Evolutionary conservation across 2,329 filamentous ascomycete species (phyloP).

Genomic region (Ramichloridium luteum): DNA sequence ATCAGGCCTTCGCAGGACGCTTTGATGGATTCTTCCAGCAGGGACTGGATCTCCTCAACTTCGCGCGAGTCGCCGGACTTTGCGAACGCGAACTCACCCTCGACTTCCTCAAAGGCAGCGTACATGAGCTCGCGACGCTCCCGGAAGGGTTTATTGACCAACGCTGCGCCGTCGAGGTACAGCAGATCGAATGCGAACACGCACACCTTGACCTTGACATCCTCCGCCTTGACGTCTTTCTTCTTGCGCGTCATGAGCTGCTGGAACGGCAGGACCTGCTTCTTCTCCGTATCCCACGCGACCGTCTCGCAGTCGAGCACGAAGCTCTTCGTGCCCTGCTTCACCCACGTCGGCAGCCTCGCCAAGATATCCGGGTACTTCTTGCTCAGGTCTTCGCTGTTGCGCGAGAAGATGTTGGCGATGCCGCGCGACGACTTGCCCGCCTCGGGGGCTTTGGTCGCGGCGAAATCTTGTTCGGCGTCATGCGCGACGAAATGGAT

Average conservation of each 20-base stretch:
- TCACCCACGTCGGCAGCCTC: constrained; percentile 82
- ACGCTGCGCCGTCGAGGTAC: constrained; percentile 79
- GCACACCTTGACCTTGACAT: constrained; percentile 93
- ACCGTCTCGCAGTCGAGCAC: constrained; percentile 98
- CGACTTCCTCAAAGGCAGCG: constrained; percentile 59
- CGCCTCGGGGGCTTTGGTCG: constrained; percentile 43
- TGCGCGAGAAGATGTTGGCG: constrained; percentile 89
- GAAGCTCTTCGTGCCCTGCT: constrained; percentile 80
- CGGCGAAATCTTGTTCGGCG: constrained; percentile 55
- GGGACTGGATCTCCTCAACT: constrained; percentile 81
- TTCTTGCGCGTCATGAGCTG: constrained; percentile 96
- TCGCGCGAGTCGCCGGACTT: constrained; percentile 78
- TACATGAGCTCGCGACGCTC: constrained; percentile 69
- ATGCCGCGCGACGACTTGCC: constrained; percentile 62
- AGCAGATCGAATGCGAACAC: constrained; percentile 94
- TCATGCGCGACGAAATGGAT: constrained; percentile 92
- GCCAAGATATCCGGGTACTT: constrained; percentile 94
- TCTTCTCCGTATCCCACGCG: constrained; percentile 87
- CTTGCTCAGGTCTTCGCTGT: constrained; percentile 91
- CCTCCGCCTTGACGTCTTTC: constrained; percentile 91
- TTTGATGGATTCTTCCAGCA: constrained; percentile 90
- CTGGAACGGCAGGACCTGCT: constrained; percentile 94
- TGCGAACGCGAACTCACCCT: constrained; percentile 87
- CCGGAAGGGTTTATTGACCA: constrained; percentile 76
- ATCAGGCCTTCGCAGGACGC: constrained; percentile 94